Base-by-base conservation (phyloP, 805 yeast species). In the Pichia ethanolica region DNA sequence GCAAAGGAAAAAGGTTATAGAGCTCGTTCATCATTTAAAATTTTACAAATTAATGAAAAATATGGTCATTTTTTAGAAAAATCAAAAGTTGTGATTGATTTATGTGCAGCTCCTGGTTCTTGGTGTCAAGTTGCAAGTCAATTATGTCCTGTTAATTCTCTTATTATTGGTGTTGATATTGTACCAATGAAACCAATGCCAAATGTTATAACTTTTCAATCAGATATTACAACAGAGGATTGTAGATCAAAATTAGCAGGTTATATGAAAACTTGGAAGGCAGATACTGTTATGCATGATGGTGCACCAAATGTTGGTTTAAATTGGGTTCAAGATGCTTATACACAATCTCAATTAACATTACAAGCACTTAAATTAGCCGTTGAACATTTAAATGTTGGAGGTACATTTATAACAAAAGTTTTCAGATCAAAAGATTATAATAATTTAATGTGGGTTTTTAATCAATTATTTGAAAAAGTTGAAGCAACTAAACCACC, bases 261-360 rank as follows among this genome's bases (percentile, higher is more conserved):
- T 32, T 89, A 91, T 64, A 83, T 93, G 84, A 93, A 93, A 67
- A 90, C 98, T 1, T 93, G 98, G 97, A 93, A 93, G 61, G 99
- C 98, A 1, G 98, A 93, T 64, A 88, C 96, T 0, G 98, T 93
- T 20, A 72, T 93, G 63, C 99, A 93, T 70, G 99, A 93, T 77
- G 99, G 99, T 83, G 99, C 99, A 32, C 99, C 99, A 33, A 93
- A 93, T 63, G 98, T 93, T 60, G 99, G 99, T 83, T 77, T 93
- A 63, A 96, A 96, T n/a, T 93, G 99, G 99, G 93, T 87, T 25
- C 99, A 93, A 69, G 99, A 93, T 80, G 99, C 99, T 1, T 93
- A 88, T 71, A 89, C 98, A 1, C 99, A 93, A 71, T 89, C 97
- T 30, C 98, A 91, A 64, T 80, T 93, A 59, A 95, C 96, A 33